phyloP scores from a whole-genome alignment of 176 grass and related monocot species.

The Luzula sylvatica region DNA sequence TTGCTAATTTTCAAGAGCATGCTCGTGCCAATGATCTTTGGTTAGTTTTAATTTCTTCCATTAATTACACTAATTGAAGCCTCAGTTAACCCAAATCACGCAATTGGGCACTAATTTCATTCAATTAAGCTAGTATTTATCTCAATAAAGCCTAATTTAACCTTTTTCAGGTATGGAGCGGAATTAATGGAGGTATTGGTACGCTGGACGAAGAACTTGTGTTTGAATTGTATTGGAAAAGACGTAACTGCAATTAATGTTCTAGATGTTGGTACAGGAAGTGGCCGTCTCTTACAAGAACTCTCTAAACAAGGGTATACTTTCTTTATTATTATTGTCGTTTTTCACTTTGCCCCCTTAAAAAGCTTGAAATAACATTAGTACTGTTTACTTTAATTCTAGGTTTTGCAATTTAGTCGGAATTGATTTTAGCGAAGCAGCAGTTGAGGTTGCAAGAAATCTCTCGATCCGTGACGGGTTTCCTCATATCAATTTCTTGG shows the following conservation, averaged over 20 bases:
- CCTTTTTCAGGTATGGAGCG: slow-evolving; percentile 48
- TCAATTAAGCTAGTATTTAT: too few relatives aligned
- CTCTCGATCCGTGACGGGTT: slow-evolving; percentile 62
- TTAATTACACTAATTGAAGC: too few relatives aligned
- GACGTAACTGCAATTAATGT: slow-evolving; percentile 51
- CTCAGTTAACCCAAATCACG: too few relatives aligned
- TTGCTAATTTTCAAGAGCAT: slow-evolving; percentile 58
- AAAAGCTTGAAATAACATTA: too few relatives aligned
- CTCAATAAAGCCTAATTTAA: too few relatives aligned
- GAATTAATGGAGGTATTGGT: slow-evolving; percentile 75
- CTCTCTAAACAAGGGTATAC: slow-evolving; percentile 89
- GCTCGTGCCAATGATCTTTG: slow-evolving; percentile 53
- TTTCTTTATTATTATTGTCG: too few relatives aligned
- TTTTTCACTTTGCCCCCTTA: background rate
- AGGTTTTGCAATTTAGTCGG: slow-evolving; percentile 89
- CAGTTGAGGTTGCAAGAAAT: slow-evolving; percentile 64
- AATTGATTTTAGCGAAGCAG: slow-evolving; percentile 76
- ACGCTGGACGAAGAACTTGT: slow-evolving; percentile 74
- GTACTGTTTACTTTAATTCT: background rate
- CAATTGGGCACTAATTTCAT: too few relatives aligned
- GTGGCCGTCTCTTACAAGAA: slow-evolving; percentile 66
- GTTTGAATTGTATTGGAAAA: slow-evolving; percentile 26
- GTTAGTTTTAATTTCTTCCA: slow-evolving; percentile 23
- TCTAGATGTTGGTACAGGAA: slow-evolving; percentile 81
- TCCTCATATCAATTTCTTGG: slow-evolving; percentile 75